A percentile compares a stretch with the other conserved stretches of the same genome.
Evolutionary conservation across 495 filamentous ascomycete genomes (phyloP).

Genomic region (Extremus antarcticus): DNA sequence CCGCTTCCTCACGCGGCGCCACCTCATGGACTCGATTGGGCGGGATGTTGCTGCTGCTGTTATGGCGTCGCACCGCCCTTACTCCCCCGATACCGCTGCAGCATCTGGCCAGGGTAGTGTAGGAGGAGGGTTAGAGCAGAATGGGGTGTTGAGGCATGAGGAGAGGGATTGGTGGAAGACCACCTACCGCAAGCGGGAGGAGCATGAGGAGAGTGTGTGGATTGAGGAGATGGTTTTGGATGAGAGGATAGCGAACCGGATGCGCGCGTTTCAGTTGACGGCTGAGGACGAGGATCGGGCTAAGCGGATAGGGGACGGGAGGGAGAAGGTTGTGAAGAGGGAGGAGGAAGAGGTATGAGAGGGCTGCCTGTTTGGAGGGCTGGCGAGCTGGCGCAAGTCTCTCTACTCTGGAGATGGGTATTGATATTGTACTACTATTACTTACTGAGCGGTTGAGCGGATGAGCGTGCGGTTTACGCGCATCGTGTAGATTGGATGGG

Average conservation of each 20-base stretch:
- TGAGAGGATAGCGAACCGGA: conserved; percentile 61
- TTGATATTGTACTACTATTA: neutral
- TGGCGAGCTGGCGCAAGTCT: too few relatives aligned
- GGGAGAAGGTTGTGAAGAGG: neutral
- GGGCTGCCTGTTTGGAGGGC: neutral
- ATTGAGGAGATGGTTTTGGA: conserved; percentile 69
- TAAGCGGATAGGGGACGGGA: conserved; percentile 47
- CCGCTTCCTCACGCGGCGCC: conserved; percentile 78
- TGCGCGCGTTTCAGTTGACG: conserved; percentile 62
- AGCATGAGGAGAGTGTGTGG: conserved; percentile 55
- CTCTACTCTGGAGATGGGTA: too few relatives aligned
- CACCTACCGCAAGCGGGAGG: conserved; percentile 45
- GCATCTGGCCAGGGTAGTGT: conserved; percentile 12
- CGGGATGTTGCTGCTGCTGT: conserved; percentile 81
- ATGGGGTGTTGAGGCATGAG: conserved; percentile 58
- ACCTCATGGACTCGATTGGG: conserved; percentile 76
- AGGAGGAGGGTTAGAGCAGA: conserved; percentile 46
- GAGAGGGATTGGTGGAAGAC: conserved; percentile 83
- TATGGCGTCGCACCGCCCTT: conserved; percentile 47
- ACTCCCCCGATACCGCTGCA: conserved; percentile 18
- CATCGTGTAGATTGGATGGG: too few relatives aligned
- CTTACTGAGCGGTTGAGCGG: too few relatives aligned
- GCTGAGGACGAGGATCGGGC: conserved; percentile 56
- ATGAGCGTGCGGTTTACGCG: too few relatives aligned
- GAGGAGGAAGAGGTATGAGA: neutral